Percentiles rank a stretch among this genome's conserved stretches.
These are phyloP conservation scores for Suillus clintonianus DNA, from an alignment of 768 basidiomycete genomes.

Conservation along the genomic window DNA sequence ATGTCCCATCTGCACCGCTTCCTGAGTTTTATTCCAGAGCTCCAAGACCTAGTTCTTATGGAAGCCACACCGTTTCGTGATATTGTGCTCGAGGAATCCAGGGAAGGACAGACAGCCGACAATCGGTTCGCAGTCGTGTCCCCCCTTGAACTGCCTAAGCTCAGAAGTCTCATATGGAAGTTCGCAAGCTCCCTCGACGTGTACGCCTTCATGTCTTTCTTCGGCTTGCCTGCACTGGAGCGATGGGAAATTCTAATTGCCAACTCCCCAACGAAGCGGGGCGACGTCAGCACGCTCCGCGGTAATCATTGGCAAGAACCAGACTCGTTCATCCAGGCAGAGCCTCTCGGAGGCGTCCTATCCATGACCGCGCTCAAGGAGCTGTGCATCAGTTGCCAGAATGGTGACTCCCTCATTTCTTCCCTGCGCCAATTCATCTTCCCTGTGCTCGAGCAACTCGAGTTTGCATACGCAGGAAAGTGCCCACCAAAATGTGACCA, in stretches of 20 bases:
- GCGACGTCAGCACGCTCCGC: constrained; percentile 27
- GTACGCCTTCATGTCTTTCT: constrained; percentile 44
- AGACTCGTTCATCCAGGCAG: constrained; percentile 29
- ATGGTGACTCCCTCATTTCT: constrained; percentile 39
- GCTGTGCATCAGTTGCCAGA: constrained; percentile 43
- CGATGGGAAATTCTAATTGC: constrained; percentile 48
- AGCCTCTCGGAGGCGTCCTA: constrained; percentile 28
- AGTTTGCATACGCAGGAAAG: constrained; percentile 41
- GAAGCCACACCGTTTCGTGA: constrained; percentile 47
- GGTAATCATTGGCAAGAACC: constrained; percentile 31
- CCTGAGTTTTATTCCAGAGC: constrained; percentile 37
- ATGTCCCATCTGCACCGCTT: constrained; percentile 43
- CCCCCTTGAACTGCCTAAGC: constrained; percentile 36
- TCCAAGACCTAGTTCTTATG: constrained; percentile 44
- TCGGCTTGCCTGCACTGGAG: constrained; percentile 42
- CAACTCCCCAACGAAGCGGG: constrained; percentile 29
- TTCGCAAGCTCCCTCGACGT: constrained; percentile 45
- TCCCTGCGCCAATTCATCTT: constrained; percentile 47
- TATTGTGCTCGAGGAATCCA: constrained; percentile 17
- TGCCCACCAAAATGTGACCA: constrained; percentile 12
- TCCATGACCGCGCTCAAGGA: constrained; percentile 38
- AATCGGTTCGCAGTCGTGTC: constrained; percentile 13
- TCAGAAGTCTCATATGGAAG: constrained; percentile 51
- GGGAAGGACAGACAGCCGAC: constrained; percentile 10
- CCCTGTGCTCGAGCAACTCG: constrained; percentile 46